Base-by-base conservation (phyloP, 164 flowering plant genomes). In the Vitis labrusca region DNA sequence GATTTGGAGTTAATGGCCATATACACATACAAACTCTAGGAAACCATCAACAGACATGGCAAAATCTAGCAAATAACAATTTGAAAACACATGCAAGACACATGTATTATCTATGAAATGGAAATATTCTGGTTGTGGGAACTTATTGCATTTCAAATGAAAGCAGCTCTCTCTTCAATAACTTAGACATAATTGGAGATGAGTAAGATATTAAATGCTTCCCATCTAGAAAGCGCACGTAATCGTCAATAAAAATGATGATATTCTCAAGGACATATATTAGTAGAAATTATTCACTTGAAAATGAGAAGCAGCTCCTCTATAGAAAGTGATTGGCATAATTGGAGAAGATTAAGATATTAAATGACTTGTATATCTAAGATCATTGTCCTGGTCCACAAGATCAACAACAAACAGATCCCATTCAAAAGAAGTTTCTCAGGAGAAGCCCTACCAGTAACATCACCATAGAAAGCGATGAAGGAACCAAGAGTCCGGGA, bases 401-500 rank as follows among this genome's bases (percentile, higher is more conserved):
- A 37, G 51, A 54, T 53, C 6, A 65, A 29, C 15, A 12, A 47
- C 3, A 48, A 59, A 65, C 4, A 32, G 52, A 19, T 15, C 3
- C 1, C 53, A 62, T 27, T 23, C 16, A 48, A 67, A 32, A 23
- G 15, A 51, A 50, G n/a, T 2, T 50, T 10, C 14, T 54, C 23
- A 62, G 49, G 12, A 50, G 61, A 63, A 19, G 17, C 50, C 85
- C 72, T 78, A 95, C 99, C 97, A 54, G 97, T 89, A 69, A 88
- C 82, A 61, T 85, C 92, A 74, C 73, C 76, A 75, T 95, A 95
- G 81, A 91, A 92, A 19, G 84, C 76, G 68, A 77, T 70, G 19
- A 95, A 82, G 62, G 97, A 91, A 66, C 71, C 72, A 56, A 89
- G 74, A 3, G 83, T 81, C 59, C 97, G 87, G 50, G 91, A 80